Evolutionary conservation across 1,284 basidiomycete genomes (phyloP), one percentile per base, ranked within the genome.

Genomic region (Gymnopus androsaceus): DNA sequence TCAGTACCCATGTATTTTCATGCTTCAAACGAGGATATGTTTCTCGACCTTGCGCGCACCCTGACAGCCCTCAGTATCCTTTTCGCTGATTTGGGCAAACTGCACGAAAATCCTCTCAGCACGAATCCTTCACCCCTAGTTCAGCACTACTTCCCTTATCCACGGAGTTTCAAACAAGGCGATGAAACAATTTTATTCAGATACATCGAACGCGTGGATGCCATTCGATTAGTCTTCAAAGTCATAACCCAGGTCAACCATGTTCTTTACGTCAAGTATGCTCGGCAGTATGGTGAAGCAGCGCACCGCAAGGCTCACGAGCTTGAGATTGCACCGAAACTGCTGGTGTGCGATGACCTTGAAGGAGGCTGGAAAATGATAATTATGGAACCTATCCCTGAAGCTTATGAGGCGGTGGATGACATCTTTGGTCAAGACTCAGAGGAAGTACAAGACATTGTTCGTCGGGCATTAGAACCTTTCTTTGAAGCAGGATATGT

Each of bases 351-450:
- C 17, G 55, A 53, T 21, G 47, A 61, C 27, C 17, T 36, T 12
- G 47, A 56, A 15, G 41, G 52, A 40, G 60, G 45, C 37, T 59
- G 60, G 60, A 34, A 38, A 12, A 57, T 59, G 60, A 25, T 59
- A 40, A 52, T 59, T 31, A 61, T 61, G 60, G 58, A 55, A 14
- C 55, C 57, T 51, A 31, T 31, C 19, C 55, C 60, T 2, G 44
- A 21, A 14, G 55, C 46, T n/a, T 61, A 59, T 41, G 38, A 51
- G 27, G 34, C n/a, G 6, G 17, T 9, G 4, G 34, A 51, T 28
- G 3, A 17, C 3, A 30, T 19, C 7, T 1, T 17, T 15, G 38
- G 15, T 3, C 9, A n/a, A 19, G 15, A 15, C 9, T n/a, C 8
- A 40, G 38, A 19, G 19, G 17, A 21, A 9, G 19, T 40, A 9